A percentile compares a stretch with the other conserved stretches of the same genome.
phyloP scores from a whole-genome alignment of 495 filamentous ascomycete species.

The Trichoderma orchidacearum region DNA sequence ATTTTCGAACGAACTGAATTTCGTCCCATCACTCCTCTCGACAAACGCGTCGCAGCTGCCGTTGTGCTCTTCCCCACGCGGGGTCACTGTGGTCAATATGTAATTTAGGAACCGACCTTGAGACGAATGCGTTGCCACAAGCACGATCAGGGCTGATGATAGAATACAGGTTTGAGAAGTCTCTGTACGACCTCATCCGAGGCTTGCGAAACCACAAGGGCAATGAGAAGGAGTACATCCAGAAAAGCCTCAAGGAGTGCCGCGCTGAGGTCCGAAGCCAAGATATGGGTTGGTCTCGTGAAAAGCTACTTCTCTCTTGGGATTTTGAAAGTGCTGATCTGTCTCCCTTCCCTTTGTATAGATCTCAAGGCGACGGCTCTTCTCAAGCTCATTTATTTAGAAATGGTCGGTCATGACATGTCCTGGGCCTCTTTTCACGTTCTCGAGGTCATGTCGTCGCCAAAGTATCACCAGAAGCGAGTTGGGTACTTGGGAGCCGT shows the following conservation, averaged over 20 bases:
- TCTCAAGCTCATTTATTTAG: slow-evolving; percentile 88
- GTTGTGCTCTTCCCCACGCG: too few species aligned
- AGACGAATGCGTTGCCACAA: too few species aligned
- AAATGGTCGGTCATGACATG: slow-evolving; percentile 99
- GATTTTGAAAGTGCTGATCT: slow-evolving; percentile 9
- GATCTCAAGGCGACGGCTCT: slow-evolving; percentile 94
- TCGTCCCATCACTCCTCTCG: too few species aligned
- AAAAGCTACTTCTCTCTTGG: neutral
- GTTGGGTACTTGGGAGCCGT: slow-evolving; percentile 94
- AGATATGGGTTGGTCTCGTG: slow-evolving; percentile 63
- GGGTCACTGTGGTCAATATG: neutral
- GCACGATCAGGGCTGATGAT: neutral
- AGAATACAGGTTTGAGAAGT: slow-evolving; percentile 83
- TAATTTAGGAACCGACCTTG: too few species aligned
- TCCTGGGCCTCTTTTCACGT: slow-evolving; percentile 98
- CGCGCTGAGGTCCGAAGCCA: slow-evolving; percentile 75
- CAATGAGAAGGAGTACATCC: slow-evolving; percentile 84
- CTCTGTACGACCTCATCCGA: slow-evolving; percentile 94
- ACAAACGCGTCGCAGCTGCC: too few species aligned
- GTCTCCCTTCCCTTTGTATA: slow-evolving; percentile 12
- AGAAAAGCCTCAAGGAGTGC: slow-evolving; percentile 85
- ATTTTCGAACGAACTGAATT: too few species aligned
- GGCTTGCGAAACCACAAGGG: slow-evolving; percentile 90
- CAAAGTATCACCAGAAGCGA: slow-evolving; percentile 87
- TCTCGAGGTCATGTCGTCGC: slow-evolving; percentile 93